These are phyloP conservation scores for Penicillium brevicompactum DNA, from an alignment of 2,329 filamentous ascomycete species.

Conservation along the genomic window DNA sequence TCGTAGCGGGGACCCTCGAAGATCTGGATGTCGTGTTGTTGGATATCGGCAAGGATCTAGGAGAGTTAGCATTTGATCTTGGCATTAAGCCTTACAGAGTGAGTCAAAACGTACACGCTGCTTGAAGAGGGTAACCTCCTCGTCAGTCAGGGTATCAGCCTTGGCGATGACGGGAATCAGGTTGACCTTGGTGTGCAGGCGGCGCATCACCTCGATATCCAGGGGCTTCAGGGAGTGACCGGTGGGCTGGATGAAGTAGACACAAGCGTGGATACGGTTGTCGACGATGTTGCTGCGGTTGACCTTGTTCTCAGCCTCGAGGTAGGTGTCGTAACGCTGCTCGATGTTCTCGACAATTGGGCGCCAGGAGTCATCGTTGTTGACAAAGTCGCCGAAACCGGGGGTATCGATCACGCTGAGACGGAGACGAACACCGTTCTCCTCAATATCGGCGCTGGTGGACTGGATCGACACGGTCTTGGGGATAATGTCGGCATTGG, in stretches of 20 bases:
- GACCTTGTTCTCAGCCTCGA: constrained; percentile 99
- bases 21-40: constrained; percentile 96
- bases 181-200: constrained; percentile 99
- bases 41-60: constrained; percentile 94
- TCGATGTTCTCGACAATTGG: constrained; percentile 99
- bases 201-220: constrained; percentile 99
- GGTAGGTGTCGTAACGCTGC: constrained; percentile 96
- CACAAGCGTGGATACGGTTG: constrained; percentile 97
- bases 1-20: constrained; percentile 98
- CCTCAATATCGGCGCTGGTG: constrained; percentile 95
- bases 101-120: constrained; percentile 69
- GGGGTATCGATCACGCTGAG: constrained; percentile 97
- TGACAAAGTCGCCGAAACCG: constrained; percentile 98
- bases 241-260: constrained; percentile 99
- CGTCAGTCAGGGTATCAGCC: constrained; percentile 95
- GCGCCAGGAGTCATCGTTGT: constrained; percentile 99
- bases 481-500: constrained; percentile 95
- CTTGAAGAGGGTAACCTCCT: constrained; percentile 95
- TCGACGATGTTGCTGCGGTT: constrained; percentile 99
- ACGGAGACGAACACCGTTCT: constrained; percentile 94
- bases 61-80: constrained; percentile 26
- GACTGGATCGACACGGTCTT: constrained; percentile 96
- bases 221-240: constrained; percentile 97
- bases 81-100: not conserved
- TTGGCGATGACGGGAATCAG: constrained; percentile 99